Evolutionary conservation across 1,284 basidiomycete species (phyloP), one percentile per base, ranked within the genome.

Genomic region (Trichosporon faecale): DNA sequence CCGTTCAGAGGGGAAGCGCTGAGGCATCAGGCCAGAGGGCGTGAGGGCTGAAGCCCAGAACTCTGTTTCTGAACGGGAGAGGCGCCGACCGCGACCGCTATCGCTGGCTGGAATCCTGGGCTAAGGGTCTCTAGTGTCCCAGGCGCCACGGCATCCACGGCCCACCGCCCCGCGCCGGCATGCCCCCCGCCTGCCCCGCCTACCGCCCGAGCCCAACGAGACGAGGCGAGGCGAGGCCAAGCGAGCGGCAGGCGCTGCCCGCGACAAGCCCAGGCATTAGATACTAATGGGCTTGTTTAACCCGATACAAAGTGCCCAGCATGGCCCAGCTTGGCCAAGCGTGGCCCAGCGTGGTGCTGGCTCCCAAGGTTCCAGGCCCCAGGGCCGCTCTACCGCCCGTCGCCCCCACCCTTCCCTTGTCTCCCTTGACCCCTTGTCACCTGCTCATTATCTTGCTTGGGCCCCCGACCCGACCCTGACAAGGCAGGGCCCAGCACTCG

Each of bases 51-150:
- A 52, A 52, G 49, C 27, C 57, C 57, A 61, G 57, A 61, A 31
- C 57, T 61, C 27, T 61, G 57, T 61, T 61, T 61, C 57, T 61
- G 25, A 33, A 61, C 57, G 57, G 57, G 57, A 61, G 27, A 61
- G 57, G 57, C 57, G 57, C 57, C 57, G 57, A 61, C 57, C n/a
- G 57, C 57, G 57, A 61, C 57, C 57, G 57, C 57, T 18, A 52
- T 25, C 49, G 49, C 49, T 52, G 57, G 57, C 57, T 61, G 57
- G 27, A 29, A 61, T 29, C 57, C 52, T 27, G 57, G 29, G 29
- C 18, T 29, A 18, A 16, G 35, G 35, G 35, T n/a, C 35, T 37
- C 35, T 14, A 37, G 35, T 33, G 27, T 14, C 37, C 2, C 40
- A n/a, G 40, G 18, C 40, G 9, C 49, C 49, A 52, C 49, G 49